Base-by-base conservation (phyloP, 768 basidiomycete species). In the Hygrocybe punicea region DNA sequence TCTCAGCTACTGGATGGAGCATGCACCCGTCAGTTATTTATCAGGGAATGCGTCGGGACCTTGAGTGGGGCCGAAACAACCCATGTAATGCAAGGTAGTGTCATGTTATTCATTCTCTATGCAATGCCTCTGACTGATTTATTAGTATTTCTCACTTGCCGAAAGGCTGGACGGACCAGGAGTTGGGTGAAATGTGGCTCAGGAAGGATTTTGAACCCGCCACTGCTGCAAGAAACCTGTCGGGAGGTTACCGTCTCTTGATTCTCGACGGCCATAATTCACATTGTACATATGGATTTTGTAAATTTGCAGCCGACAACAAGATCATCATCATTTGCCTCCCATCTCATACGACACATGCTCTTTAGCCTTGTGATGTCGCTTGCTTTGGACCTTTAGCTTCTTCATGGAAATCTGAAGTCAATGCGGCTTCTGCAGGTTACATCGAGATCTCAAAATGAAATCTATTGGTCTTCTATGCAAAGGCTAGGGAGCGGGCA, bases 341-440 rank as follows among this genome's bases (percentile, higher is more conserved):
- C 19, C 72, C 73, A 2, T 59, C 72, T 5, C 74, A 76, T 53
- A 75, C 72, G 1, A 76, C 72, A 1, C 74, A 77, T 57, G 53
- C 48, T 1, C 59, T 76, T 2, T 73, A 76, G 57, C 74, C 74
- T 6, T 68, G 65, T 17, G 69, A 76, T 64, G 71, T 76, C 9
- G 59, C 71, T n/a, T n/a, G n/a, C 1, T 77, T 78, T 60, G 65
- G 73, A 1, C 75, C 72, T 0, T 59, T 78, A 11, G 51, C 62
- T 5, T 39, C 25, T 1, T 35, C 19, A 1, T 73, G 70, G 71
- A 64, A 58, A 53, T 9, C 33, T 2, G 25, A 9, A 35, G 58
- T 57, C 14, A 55, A 50, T 6, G 53, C 49, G 50, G 56, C 40
- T 29, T 57, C 56, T 8, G 53, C 11, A 42, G 19, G 19, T 5